phyloP scores from a whole-genome alignment of 768 basidiomycete species.

The Leccinum fibrillosum region DNA sequence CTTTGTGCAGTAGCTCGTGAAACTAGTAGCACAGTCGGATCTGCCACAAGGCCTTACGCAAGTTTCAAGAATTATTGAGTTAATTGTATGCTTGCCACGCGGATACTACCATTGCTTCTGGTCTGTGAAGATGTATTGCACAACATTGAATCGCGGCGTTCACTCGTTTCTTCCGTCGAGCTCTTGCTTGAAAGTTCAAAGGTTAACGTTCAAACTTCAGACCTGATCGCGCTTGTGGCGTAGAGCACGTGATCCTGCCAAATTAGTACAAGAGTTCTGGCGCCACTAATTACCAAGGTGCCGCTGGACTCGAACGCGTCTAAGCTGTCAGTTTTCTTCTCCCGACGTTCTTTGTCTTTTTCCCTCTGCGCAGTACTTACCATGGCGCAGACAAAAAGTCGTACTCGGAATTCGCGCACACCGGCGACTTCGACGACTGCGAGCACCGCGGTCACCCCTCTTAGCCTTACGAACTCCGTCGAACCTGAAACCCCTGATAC shows the following conservation, averaged over 20 bases:
- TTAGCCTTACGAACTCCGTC: conserved; percentile 45
- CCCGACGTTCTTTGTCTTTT: conserved; percentile 13
- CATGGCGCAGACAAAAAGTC: conserved; percentile 25
- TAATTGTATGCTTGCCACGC: neutral
- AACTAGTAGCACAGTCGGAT: too few relatives aligned
- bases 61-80: neutral
- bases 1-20: too few relatives aligned
- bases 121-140: neutral
- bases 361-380: neutral
- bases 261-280: conserved; percentile 4
- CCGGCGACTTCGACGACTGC: conserved; percentile 30
- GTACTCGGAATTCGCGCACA: conserved; percentile 14
- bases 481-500: conserved; percentile 52
- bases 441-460: conserved; percentile 46
- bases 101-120: neutral
- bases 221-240: conserved; percentile 29
- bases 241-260: conserved; percentile 22
- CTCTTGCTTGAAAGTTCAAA: too few relatives aligned
- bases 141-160: neutral
- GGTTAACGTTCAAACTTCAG: too few relatives aligned
- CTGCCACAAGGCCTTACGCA: neutral
- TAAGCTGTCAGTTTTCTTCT: conserved; percentile 14
- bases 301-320: conserved; percentile 15
- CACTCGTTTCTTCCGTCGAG: neutral
- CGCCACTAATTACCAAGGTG: conserved; percentile 25